Evolutionary conservation across 148 eudicot species (phyloP).

Genomic region (Rhododendron henanense): DNA sequence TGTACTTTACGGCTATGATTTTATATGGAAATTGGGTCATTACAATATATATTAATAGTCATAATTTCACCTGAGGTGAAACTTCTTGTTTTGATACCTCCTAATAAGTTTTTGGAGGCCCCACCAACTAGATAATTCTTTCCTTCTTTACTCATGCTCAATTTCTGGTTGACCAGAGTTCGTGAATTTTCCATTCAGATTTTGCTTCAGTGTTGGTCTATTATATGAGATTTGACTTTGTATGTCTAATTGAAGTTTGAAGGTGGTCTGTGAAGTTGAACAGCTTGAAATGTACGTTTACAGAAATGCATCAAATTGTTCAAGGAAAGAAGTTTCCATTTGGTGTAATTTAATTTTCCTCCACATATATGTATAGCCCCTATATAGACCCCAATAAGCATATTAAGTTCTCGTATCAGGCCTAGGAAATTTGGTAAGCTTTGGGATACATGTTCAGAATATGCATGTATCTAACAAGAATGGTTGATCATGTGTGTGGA

Average conservation of each 20-base stretch:
- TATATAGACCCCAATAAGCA: background rate
- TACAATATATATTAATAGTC: background rate
- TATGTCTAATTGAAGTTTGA: background rate
- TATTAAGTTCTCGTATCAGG: background rate
- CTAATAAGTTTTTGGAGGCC: background rate
- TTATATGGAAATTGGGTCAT: background rate
- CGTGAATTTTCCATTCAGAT: background rate
- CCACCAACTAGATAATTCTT: background rate
- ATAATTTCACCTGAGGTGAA: background rate
- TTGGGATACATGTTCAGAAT: background rate
- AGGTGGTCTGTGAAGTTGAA: background rate
- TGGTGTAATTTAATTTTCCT: background rate
- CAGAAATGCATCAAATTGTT: too few relatives aligned
- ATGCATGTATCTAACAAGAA: background rate
- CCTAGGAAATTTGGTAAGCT: background rate
- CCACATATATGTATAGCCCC: background rate
- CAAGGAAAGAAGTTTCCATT: too few relatives aligned
- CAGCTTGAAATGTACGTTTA: background rate
- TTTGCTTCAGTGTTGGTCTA: background rate
- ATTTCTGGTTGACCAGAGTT: background rate
- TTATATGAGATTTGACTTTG: background rate
- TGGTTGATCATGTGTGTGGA: background rate
- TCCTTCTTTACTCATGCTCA: background rate
- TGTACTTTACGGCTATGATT: background rate
- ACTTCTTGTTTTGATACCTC: background rate